Evolutionary conservation across 345 rosid species (phyloP).

Genomic region (Populus nigra): DNA sequence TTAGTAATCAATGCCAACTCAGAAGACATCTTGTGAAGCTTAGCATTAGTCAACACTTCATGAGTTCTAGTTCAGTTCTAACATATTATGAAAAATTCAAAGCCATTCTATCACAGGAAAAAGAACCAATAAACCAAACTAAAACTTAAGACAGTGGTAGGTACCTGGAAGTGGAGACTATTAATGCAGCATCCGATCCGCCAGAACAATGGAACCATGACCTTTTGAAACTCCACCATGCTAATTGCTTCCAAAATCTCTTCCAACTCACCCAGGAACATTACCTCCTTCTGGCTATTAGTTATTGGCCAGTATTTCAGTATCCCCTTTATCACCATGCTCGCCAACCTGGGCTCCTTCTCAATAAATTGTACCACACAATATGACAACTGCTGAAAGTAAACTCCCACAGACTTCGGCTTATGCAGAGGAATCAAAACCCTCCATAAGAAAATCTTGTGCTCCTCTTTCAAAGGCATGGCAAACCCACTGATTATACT

Average conservation of each 20-base stretch:
- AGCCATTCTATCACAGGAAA: background rate
- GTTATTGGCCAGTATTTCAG: constrained; percentile 86
- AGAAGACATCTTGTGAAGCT: background rate
- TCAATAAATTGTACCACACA: constrained; percentile 81
- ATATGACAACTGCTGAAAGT: constrained; percentile 73
- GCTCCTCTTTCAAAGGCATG: constrained; percentile 86
- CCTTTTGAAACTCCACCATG: constrained; percentile 69
- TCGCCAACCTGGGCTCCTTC: constrained; percentile 72
- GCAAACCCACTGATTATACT: constrained; percentile 85
- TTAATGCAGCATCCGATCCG: constrained; percentile 73
- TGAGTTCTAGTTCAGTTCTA: background rate
- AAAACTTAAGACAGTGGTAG: background rate
- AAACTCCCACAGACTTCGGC: constrained; percentile 72
- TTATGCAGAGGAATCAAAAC: constrained; percentile 83
- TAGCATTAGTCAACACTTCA: background rate
- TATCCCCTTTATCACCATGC: constrained; percentile 60
- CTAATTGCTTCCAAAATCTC: constrained; percentile 75
- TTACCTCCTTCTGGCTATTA: constrained; percentile 84
- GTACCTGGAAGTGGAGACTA: constrained; percentile 86
- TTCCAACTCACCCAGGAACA: constrained; percentile 80
- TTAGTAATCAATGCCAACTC: background rate
- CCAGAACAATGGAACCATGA: constrained; percentile 76
- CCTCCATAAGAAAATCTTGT: constrained; percentile 77
- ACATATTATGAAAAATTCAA: background rate
- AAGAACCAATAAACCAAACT: background rate